Conservation (phyloP, 805 yeast genomes). For the Candida silvicultrix region DNA sequence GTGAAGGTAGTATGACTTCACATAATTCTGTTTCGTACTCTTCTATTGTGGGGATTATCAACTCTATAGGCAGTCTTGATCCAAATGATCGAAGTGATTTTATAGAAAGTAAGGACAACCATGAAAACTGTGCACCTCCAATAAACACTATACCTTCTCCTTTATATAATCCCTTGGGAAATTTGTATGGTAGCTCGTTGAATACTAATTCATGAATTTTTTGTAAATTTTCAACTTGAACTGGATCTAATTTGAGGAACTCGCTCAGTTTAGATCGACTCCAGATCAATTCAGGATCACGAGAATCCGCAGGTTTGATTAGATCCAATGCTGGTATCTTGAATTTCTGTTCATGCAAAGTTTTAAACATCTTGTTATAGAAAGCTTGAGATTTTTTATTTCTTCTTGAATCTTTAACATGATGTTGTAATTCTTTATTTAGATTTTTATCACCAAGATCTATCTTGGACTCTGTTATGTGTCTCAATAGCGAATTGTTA, state of each 20-base stretch:
- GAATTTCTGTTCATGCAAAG: slow-evolving; percentile 1
- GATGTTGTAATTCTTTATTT: background rate
- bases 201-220: background rate
- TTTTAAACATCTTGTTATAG: slow-evolving; percentile 10
- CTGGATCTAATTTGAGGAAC: background rate
- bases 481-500: background rate
- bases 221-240: background rate
- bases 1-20: slow-evolving; percentile 47
- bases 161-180: background rate
- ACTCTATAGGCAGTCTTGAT: slow-evolving; percentile 58
- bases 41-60: slow-evolving; percentile 53
- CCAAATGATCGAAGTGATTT: slow-evolving; percentile 46
- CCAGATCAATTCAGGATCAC: background rate
- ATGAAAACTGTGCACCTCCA: slow-evolving; percentile 53
- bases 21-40: slow-evolving; percentile 70
- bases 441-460: background rate
- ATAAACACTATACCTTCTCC: slow-evolving; percentile 51
- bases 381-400: slow-evolving; percentile 9
- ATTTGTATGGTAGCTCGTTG: background rate
- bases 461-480: background rate
- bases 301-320: background rate
- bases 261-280: background rate
- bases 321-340: slow-evolving; percentile 7
- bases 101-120: slow-evolving; percentile 46
- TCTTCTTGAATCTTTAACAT: background rate